Conservation (phyloP, 352 stramenopile genomes). For the Phytophthora meadii region DNA sequence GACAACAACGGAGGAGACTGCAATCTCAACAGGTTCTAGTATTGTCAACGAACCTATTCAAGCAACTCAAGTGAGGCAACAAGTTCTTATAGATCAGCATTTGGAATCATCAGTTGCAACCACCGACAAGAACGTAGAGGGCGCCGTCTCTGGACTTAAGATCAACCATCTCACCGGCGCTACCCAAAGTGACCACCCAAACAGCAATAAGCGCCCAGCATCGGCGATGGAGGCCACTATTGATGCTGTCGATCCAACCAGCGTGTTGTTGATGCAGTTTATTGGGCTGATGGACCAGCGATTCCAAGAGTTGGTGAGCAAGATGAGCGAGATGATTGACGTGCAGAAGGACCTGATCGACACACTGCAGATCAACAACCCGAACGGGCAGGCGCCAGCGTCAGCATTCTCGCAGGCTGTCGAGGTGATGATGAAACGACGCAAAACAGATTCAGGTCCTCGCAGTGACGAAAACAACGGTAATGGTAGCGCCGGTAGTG, state of each 20-base stretch:
- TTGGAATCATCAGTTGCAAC: constrained; percentile 3
- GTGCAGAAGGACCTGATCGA: constrained; percentile 76
- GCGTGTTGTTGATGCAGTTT: constrained; percentile 56
- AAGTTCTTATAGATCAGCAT: constrained; percentile 16
- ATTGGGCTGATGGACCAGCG: constrained; percentile 72
- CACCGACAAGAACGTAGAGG: constrained; percentile 7
- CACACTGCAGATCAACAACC: constrained; percentile 53
- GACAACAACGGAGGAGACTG: constrained; percentile 10
- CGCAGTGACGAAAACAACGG: constrained; percentile 10
- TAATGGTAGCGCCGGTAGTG: constrained; percentile 7
- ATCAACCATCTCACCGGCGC: neutral
- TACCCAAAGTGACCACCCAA: constrained; percentile 13
- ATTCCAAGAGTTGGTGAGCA: constrained; percentile 76
- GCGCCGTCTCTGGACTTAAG: neutral
- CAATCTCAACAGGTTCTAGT: constrained; percentile 1
- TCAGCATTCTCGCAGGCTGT: constrained; percentile 44
- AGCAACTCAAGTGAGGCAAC: constrained; percentile 18
- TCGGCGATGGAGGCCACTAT: constrained; percentile 31
- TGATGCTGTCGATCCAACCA: constrained; percentile 40
- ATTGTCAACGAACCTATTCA: constrained; percentile 13
- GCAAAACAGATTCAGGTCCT: constrained; percentile 41
- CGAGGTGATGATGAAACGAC: constrained; percentile 50
- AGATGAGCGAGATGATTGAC: constrained; percentile 81
- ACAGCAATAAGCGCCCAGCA: constrained; percentile 38
- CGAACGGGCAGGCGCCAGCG: constrained; percentile 38